Base-by-base conservation (phyloP, 208 protist species). In the Tritrichomonas foetus region DNA sequence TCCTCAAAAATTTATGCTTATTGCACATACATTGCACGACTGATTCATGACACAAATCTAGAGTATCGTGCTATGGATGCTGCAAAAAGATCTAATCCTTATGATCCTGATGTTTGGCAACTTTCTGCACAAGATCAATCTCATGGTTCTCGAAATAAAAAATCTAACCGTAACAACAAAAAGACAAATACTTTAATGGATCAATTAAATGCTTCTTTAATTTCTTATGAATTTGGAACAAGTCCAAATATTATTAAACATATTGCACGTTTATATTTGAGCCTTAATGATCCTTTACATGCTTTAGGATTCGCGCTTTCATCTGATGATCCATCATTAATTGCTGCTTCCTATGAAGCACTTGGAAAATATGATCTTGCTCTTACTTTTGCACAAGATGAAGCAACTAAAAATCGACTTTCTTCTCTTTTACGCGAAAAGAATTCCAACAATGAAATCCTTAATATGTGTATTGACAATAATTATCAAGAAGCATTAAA, bases 91-190 rank as follows among this genome's bases (percentile, higher is more conserved):
- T 53, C 27, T n/a, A 89, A 57, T 20, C 78, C 78, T 61, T 53
- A 89, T 57, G 78, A 89, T 57, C 78, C 78, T 20, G 78, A 89
- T 57, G 78, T 89, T 57, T 82, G 74, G 74, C 47, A 89, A 50
- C 25, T 89, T n/a, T 39, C 57, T 20, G 57, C 25, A 33, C 9
- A 57, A n/a, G 57, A 8, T 22, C 9, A 57, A 9, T 61, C 53
- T 16, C 5, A 61, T 22, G 53, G 16, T n/a, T n/a, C n/a, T 61
- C 53, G 53, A 22, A 61, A 61, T 16, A 22, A 22, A 5, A 61
- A 61, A 5, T 22, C 16, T 16, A 61, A 61, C 53, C 16, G 5
- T 61, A 22, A 61, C 53, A 61, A 61, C 16, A 16, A 61, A 22
- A 16, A 61, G 5, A 22, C 53, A 61, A 22, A 61, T 61, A 61